A percentile compares a stretch with the other conserved stretches of the same genome.
Evolutionary conservation across 2,329 filamentous ascomycete species (phyloP).

Genomic region (Akanthomyces muscarius): DNA sequence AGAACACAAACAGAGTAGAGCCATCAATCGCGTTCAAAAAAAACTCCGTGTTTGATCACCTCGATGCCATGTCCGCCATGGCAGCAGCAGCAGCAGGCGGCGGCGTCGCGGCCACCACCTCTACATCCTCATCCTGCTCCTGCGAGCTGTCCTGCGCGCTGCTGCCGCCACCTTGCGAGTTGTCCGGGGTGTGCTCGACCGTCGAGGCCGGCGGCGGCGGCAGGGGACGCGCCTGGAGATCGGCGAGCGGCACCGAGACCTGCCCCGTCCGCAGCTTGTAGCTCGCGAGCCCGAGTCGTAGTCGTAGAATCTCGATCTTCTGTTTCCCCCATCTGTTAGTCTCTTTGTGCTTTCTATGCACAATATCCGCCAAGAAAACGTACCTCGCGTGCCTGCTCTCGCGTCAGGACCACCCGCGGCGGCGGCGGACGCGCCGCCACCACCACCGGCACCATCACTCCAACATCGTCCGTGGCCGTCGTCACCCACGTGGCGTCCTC

Average conservation of each 20-base stretch:
- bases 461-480: slow-evolving; percentile 43
- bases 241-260: slow-evolving; percentile 58
- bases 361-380: slow-evolving; percentile 15
- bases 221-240: slow-evolving; percentile 45
- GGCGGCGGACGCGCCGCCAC: neutral
- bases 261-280: slow-evolving; percentile 76
- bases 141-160: slow-evolving; percentile 15
- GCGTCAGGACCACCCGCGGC: slow-evolving; percentile 35
- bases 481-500: slow-evolving; percentile 48
- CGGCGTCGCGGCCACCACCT: slow-evolving; percentile 42
- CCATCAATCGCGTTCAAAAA: neutral
- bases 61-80: neutral
- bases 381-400: slow-evolving; percentile 52
- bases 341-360: neutral
- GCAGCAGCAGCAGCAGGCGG: neutral
- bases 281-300: slow-evolving; percentile 66
- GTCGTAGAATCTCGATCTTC: slow-evolving; percentile 61
- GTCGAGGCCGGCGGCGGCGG: slow-evolving; percentile 20
- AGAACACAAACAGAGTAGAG: neutral
- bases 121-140: slow-evolving; percentile 27
- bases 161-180: slow-evolving; percentile 10
- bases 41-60: neutral
- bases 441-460: neutral
- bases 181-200: slow-evolving; percentile 18
- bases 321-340: slow-evolving; percentile 29